A percentile compares a stretch with the other conserved stretches of the same genome.
phyloP scores from a whole-genome alignment of 2,329 filamentous ascomycete species.

The Chrysosphaeria jannelii region DNA sequence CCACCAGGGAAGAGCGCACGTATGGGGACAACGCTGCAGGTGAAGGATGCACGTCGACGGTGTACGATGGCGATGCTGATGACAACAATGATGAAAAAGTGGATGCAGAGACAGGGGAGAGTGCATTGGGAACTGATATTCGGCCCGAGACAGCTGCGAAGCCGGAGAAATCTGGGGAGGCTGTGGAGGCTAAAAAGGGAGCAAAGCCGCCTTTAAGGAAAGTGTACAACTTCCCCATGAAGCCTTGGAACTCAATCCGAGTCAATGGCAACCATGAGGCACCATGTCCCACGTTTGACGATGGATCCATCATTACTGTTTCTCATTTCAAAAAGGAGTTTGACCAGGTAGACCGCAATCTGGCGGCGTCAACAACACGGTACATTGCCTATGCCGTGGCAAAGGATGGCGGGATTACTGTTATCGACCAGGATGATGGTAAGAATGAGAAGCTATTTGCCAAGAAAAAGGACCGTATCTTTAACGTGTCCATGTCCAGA shows the following conservation, averaged over 20 bases:
- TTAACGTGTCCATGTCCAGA: slow-evolving; percentile 66
- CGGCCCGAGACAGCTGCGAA: no score
- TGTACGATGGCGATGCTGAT: slow-evolving; percentile 17
- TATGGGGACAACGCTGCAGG: no score
- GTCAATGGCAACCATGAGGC: slow-evolving; percentile 28
- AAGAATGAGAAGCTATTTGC: slow-evolving; percentile 78
- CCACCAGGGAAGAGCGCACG: no score
- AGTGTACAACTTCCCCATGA: slow-evolving; percentile 91
- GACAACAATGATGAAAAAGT: slow-evolving; percentile 26
- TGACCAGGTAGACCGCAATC: slow-evolving; percentile 81
- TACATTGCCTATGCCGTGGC: slow-evolving; percentile 89
- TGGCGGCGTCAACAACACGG: slow-evolving; percentile 64
- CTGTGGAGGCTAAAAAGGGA: slow-evolving; percentile 26
- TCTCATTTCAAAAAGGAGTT: slow-evolving; percentile 91
- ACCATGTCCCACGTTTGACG: slow-evolving; percentile 27
- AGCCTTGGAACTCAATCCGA: slow-evolving; percentile 75
- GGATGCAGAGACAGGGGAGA: slow-evolving; percentile 77
- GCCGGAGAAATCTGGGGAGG: slow-evolving; percentile 27
- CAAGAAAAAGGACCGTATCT: slow-evolving; percentile 73
- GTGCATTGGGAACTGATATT: no score
- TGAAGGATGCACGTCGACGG: no score
- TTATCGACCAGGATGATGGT: slow-evolving; percentile 84
- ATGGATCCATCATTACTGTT: slow-evolving; percentile 57
- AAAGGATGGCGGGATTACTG: slow-evolving; percentile 71
- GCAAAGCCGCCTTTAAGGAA: no score